phyloP scores from a whole-genome alignment of 2,329 filamentous ascomycete genomes.

The Claviceps africana region DNA sequence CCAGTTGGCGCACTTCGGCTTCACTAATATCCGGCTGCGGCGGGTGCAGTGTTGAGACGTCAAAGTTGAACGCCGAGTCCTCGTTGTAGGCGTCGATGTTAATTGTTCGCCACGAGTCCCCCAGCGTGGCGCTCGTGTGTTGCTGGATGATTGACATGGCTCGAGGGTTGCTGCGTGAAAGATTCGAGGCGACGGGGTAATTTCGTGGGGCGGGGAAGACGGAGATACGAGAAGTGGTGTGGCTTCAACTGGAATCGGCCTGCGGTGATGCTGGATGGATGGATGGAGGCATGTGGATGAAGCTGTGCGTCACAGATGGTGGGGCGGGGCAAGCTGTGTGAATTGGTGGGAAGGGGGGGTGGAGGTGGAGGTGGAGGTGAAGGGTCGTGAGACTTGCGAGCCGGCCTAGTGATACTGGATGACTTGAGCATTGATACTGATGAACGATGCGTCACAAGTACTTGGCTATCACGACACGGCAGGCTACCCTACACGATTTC shows the following conservation, averaged over 20 bases:
- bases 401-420: neutral
- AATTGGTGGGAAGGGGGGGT: neutral
- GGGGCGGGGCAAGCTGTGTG: conserved; percentile 11
- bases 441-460: neutral
- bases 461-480: neutral
- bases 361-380: too few species aligned
- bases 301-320: conserved; percentile 21
- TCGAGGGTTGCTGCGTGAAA: neutral
- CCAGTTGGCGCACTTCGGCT: conserved; percentile 62
- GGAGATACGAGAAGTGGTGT: neutral
- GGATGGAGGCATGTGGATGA: conserved; percentile 3
- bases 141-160: conserved; percentile 55
- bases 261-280: neutral
- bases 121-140: conserved; percentile 44
- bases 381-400: too few species aligned
- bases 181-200: neutral
- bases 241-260: neutral
- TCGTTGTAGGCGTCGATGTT: conserved; percentile 86
- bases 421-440: neutral
- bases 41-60: conserved; percentile 69
- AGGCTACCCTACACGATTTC: neutral
- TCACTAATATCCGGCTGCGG: conserved; percentile 61
- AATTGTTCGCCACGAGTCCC: conserved; percentile 70
- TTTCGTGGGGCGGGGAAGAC: neutral
- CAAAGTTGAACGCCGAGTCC: conserved; percentile 84